phyloP scores from a whole-genome alignment of 345 rosid species.

The Eucalyptus pauciflora region DNA sequence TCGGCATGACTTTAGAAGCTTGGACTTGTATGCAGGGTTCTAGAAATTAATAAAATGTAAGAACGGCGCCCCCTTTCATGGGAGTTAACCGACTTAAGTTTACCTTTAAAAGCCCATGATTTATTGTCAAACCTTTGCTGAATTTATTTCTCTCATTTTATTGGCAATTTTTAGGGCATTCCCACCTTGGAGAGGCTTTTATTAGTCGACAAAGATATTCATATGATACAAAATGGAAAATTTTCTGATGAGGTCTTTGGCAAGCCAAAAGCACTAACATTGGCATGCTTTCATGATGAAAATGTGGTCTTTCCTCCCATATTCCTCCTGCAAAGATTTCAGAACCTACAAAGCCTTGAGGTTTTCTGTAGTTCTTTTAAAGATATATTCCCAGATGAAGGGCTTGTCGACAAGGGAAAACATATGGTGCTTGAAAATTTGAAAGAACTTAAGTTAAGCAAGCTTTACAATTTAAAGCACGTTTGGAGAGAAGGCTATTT shows the following conservation, averaged over 20 bases:
- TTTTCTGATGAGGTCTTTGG: neutral
- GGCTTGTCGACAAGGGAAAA: neutral
- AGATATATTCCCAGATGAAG: neutral
- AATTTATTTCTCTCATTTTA: neutral
- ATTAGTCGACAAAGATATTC: neutral
- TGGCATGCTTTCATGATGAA: neutral
- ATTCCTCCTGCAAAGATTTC: neutral
- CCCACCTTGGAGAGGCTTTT: neutral
- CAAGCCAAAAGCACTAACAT: neutral
- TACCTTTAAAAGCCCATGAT: accelerated
- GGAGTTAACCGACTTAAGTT: neutral
- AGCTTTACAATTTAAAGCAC: neutral
- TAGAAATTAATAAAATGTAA: neutral
- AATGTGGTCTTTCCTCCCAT: neutral
- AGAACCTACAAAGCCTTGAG: neutral
- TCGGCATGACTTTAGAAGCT: neutral
- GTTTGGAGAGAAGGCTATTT: neutral
- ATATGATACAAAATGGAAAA: neutral
- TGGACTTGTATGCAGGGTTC: neutral
- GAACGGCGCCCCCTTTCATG: accelerated
- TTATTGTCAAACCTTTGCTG: neutral
- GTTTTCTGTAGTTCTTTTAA: neutral
- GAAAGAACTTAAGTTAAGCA: neutral
- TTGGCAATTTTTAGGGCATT: neutral
- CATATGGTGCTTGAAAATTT: accelerated